Evolutionary conservation across 345 rosid genomes (phyloP).

Genomic region (Fremontodendron californicum): DNA sequence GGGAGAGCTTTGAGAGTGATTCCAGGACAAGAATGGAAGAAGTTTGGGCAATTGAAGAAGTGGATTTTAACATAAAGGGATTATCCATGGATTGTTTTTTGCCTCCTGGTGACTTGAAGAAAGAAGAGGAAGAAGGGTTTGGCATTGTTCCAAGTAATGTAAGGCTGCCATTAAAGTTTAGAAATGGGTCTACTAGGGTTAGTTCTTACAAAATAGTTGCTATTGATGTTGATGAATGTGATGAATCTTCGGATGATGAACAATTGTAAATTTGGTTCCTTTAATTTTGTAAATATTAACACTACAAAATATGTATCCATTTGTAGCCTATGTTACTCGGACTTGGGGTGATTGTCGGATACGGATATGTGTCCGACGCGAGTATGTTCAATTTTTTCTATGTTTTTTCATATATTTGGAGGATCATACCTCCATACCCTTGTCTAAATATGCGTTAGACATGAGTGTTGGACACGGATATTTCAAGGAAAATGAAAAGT

Average conservation of each 20-base stretch:
- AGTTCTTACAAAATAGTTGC: conserved; percentile 62
- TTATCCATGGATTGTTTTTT: conserved; percentile 83
- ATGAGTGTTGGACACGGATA: too few relatives aligned
- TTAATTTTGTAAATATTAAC: conserved; percentile 18
- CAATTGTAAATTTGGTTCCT: conserved; percentile 22
- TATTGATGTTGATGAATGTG: conserved; percentile 44
- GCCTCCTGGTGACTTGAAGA: conserved; percentile 83
- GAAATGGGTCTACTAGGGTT: conserved; percentile 49
- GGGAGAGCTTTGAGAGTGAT: conserved; percentile 55
- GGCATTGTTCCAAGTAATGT: conserved; percentile 19
- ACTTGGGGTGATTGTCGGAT: too few relatives aligned
- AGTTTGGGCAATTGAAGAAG: conserved; percentile 81
- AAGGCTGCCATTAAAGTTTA: conserved; percentile 42
- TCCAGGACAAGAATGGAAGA: conserved; percentile 93
- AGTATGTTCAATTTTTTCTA: too few relatives aligned
- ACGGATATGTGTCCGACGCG: too few relatives aligned
- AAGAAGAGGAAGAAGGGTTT: conserved; percentile 56
- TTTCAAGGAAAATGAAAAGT: too few relatives aligned
- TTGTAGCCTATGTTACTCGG: too few relatives aligned
- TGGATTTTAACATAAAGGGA: conserved; percentile 86
- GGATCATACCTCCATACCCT: too few relatives aligned
- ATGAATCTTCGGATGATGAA: conserved; percentile 31
- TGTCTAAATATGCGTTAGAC: too few relatives aligned
- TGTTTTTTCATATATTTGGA: too few relatives aligned
- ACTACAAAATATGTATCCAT: background rate